Evolutionary conservation across 2,329 filamentous ascomycete species (phyloP), one percentile per base, ranked within the genome.

Genomic region (Aspergillus vadensis): DNA sequence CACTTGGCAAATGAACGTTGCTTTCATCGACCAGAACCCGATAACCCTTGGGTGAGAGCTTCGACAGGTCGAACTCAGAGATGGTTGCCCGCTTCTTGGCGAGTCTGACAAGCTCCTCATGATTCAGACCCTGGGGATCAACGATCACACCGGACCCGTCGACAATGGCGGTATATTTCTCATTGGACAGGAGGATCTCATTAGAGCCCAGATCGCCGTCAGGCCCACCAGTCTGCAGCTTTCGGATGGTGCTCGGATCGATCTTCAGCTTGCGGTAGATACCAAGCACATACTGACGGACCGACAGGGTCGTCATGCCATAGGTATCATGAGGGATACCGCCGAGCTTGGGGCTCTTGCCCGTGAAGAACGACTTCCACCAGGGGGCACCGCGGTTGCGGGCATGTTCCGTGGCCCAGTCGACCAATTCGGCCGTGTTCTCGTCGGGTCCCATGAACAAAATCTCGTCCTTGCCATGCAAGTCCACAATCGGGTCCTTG

Each of bases 281-380:
- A 50, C 95, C 95, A 72, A 92, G 87, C 67, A 99, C 91, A 70
- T 96, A 99, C 79, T 99, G 92, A 49, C 95, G 92, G 53, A 99
- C 94, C 5, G 93, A 97, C 59, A 98, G 80, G 0, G 95, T 98
- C 0, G 95, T 99, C 95, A 99, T 99, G 70, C 95, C 95, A 73
- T 99, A 99, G 43, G 83, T 80, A 76, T 99, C 95, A 78, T 99
- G 95, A 39, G 95, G 95, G 68, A 99, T 99, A 74, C 95, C 95
- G 65, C 95, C 95, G 14, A 99, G 85, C 78, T 91, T 95, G 56
- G 92, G 95, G 69, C 92, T 97, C 85, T 99, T 99, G 72, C 95
- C 95, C 2, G 95, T 99, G 84, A 99, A 99, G 86, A 99, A 99
- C 0, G 95, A 99, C 84, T 99, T 99, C 95, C 95, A 99, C 92